Evolutionary conservation across 2,329 filamentous ascomycete species (phyloP), one percentile per base, ranked within the genome.

Genomic region (Lasiodiplodia sp.): DNA sequence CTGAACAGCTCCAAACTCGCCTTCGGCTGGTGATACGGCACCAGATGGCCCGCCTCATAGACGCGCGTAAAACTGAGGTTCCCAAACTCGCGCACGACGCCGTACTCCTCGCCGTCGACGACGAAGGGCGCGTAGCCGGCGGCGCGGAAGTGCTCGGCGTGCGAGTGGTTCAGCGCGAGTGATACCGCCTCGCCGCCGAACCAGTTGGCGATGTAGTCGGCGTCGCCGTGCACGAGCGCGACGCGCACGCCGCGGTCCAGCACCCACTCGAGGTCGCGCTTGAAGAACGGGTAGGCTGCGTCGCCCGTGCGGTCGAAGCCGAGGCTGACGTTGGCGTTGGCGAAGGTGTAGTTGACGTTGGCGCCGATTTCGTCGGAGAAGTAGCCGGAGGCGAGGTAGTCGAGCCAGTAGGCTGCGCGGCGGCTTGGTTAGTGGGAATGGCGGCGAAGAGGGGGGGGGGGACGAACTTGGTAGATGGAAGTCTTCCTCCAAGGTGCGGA

Each of bases 171-270:
- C 78, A 73, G 90, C 89, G 49, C 76, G 73, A 0, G 83, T 2
- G 89, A 91, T 56, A 92, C 84, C 4, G 90, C 90, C 78, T 96
- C 86, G 38, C 92, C 92, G 23, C 93, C 93, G 72, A 91, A 82
- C 88, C 91, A 88, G 74, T 88, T 88, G 78, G 85, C 86, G 18
- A 66, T 38, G 70, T 53, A 89, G 74, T 89, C 87, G 4, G 85
- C 81, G 73, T 89, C 87, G 3, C 87, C 87, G 72, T 88, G 88
- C 51, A 87, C 79, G 37, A 89, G 76, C 55, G 85, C 81, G 3
- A 89, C 86, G 70, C 87, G 87, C 64, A 89, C 81, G 11, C 86
- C 86, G 18, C 81, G 81, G 60, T 84, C 84, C 4, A 89, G 80
- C 18, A 89, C 79, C 65, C 83, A 84, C 21, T 79, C 80, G 0